Conservation (phyloP, 2,329 filamentous ascomycete species). For the Mycogone perniciosa region DNA sequence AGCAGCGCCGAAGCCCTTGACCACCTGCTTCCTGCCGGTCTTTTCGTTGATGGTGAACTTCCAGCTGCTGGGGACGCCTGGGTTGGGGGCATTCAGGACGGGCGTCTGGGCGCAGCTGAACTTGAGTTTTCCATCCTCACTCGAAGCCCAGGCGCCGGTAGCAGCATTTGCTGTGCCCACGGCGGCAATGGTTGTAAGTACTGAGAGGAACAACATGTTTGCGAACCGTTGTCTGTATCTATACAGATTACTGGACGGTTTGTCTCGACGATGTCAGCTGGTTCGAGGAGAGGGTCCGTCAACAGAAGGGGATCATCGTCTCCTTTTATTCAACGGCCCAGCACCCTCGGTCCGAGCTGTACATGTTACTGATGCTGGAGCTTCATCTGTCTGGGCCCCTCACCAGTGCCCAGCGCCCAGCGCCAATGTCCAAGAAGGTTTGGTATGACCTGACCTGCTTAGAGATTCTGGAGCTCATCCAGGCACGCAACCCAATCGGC, state of each 20-base stretch:
- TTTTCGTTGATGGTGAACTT: slow-evolving; percentile 34
- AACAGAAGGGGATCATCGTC: slow-evolving; percentile 3
- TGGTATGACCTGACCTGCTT: background rate
- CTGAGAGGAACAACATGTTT: slow-evolving; percentile 10
- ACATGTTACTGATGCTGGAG: background rate
- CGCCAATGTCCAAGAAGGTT: background rate
- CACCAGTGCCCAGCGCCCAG: background rate
- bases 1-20: slow-evolving; percentile 37
- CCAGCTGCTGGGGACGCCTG: slow-evolving; percentile 29
- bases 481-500: slow-evolving; percentile 9
- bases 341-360: background rate
- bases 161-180: slow-evolving; percentile 4
- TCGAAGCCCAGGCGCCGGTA: slow-evolving; percentile 23
- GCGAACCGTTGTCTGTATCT: background rate
- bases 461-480: background rate
- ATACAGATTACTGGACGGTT: too few species aligned
- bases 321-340: slow-evolving; percentile 7
- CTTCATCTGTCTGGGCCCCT: background rate
- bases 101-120: slow-evolving; percentile 28
- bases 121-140: slow-evolving; percentile 31
- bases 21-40: slow-evolving; percentile 28
- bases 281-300: background rate
- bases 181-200: slow-evolving; percentile 9
- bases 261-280: background rate
- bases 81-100: slow-evolving; percentile 26